Base-by-base conservation (phyloP, 345 rosid genomes). In the Brassica juncea region DNA sequence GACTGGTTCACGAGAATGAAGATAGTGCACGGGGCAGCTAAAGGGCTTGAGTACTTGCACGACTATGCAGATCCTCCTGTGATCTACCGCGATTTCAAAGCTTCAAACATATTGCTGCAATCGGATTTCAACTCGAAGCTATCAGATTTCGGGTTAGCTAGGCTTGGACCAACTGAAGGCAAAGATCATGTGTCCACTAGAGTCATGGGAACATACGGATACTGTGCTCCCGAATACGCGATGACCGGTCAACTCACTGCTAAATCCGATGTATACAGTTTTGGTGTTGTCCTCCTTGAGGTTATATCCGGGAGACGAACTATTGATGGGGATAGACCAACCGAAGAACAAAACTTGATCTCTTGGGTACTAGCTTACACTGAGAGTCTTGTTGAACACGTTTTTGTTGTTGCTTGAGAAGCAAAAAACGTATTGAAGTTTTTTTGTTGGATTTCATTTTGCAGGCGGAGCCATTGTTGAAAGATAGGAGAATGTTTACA, bases 171-270 rank as follows among this genome's bases (percentile, higher is more conserved):
- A 19, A 89, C 89, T 0, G 90, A 79, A 64, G 90, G 82, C n/a
- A 84, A 81, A 72, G 88, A 85, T 34, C 85, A 89, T 76, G 93
- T 87, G 10, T 91, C 93, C 6, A 91, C 91, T 23, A 88, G 91
- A 74, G 92, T 89, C 61, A 89, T 89, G 93, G 93, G 93, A 58
- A 91, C 96, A 2, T 86, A 88, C 3, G 91, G 93, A 9, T 91
- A 89, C 61, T 89, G 91, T 79, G 93, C 93, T 21, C 92, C 92
- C 0, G 93, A 91, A 68, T 88, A 88, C 82, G 92, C 86, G 0
- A 67, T 47, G 79, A 86, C 91, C 0, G 92, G 92, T 21, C 82
- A 88, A 70, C 88, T 91, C 32, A 86, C 91, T 11, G 82, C 80
- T 12, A 89, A 82, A 62, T 91, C 97, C 4, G 92, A 89, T 78